Percentiles rank a stretch among this genome's conserved stretches.
These are phyloP conservation scores for Lyophyllum atratum DNA, from an alignment of 768 basidiomycete species.

Conservation along the genomic window DNA sequence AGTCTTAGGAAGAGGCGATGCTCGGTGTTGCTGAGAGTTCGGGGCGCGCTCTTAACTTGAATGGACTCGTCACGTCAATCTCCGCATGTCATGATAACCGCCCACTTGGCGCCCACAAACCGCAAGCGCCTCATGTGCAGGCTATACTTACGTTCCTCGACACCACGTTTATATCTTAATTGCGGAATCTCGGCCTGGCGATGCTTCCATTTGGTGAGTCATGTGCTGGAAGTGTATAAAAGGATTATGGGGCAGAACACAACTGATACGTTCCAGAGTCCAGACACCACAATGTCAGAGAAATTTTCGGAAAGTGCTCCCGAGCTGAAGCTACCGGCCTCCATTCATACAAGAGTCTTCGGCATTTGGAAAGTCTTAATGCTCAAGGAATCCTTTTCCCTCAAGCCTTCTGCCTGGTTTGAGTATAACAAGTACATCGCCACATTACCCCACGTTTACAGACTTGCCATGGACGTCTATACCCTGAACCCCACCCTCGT, in stretches of 20 bases:
- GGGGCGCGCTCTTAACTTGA: too few relatives aligned
- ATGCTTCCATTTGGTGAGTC: too few relatives aligned
- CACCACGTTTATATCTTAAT: background rate
- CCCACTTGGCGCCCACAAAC: too few relatives aligned
- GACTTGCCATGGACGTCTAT: slow-evolving; percentile 13
- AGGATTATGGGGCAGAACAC: background rate
- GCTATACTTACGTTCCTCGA: too few relatives aligned
- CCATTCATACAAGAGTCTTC: background rate
- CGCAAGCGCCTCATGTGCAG: background rate
- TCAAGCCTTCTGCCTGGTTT: slow-evolving; percentile 1
- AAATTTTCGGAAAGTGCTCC: background rate
- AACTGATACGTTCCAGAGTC: background rate
- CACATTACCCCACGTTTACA: slow-evolving; percentile 3
- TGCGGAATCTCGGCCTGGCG: background rate
- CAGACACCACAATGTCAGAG: background rate
- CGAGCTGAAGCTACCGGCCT: background rate
- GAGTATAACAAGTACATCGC: slow-evolving; percentile 14
- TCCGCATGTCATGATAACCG: too few relatives aligned
- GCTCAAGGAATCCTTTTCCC: slow-evolving; percentile 7
- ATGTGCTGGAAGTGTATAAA: background rate
- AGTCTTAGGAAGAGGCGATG: background rate
- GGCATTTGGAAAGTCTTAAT: slow-evolving; percentile 17
- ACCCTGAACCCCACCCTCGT: slow-evolving; percentile 12
- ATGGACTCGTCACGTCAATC: too few relatives aligned
- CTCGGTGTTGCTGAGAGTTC: background rate